Evolutionary conservation across 352 stramenopile species (phyloP), one percentile per base, ranked within the genome.

Genomic region (Globisporangium mamillatum): DNA sequence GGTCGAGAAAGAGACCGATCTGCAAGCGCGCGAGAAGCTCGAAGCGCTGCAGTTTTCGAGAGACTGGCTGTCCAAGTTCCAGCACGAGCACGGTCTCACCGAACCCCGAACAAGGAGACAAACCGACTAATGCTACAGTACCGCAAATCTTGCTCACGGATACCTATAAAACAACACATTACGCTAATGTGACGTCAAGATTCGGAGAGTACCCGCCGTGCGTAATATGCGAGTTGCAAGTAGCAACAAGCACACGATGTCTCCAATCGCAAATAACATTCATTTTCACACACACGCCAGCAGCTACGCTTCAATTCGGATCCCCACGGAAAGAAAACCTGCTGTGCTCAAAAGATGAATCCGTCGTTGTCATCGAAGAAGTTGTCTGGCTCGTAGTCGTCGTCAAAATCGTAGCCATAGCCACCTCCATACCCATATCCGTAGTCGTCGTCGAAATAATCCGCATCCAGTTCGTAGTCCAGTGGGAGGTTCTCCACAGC

Each of bases 401-500:
- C 16, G 16, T 66, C 60, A 24, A 48, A 48, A 46, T 67, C 58
- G 46, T 68, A 53, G 27, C 54, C 29, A 41, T 63, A 57, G 27
- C 20, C 38, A 5, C 54, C 54, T 25, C 46, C 64, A 38, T 70
- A n/a, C 24, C 65, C 59, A 12, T 64, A 52, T 34, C 60, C 54
- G 36, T 63, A 52, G 7, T 52, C 32, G n/a, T 27, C 27, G 20
- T 77, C 67, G 22, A 81, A 78, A 44, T 76, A 72, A 44, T 76
- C 73, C 9, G 53, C 69, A 61, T 69, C 66, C 16, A 78, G 64
- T 18, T 83, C 76, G 36, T 81, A 81, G 38, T 82, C 73, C 16
- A 80, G 67, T 5, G 73, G 76, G 0, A 82, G 68, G 29, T 68
- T 75, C 56, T 80, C 76, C 2, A 70, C 66, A 52, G 79, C 74